Conservation (phyloP, 495 filamentous ascomycete species). For the Hypomontagnella monticulosa region DNA sequence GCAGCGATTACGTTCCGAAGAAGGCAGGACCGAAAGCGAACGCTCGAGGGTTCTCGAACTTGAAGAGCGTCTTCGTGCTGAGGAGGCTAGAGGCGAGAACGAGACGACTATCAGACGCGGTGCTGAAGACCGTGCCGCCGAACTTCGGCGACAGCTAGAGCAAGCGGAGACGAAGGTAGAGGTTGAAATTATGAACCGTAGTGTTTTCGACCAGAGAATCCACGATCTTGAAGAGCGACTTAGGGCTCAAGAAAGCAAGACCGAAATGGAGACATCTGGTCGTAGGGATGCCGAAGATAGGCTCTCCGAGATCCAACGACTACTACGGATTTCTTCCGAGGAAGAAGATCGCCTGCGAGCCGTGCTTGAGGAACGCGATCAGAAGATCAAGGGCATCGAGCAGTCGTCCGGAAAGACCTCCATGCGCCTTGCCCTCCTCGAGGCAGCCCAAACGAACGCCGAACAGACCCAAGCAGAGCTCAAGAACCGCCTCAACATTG, state of each 20-base stretch:
- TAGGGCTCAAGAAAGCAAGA: conserved; percentile 52
- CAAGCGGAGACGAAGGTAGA: conserved; percentile 61
- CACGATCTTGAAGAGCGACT: conserved; percentile 58
- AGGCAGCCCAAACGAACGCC: conserved; percentile 69
- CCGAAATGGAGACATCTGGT: conserved; percentile 67
- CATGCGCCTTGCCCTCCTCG: conserved; percentile 69
- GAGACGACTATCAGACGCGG: conserved; percentile 52
- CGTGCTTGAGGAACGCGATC: conserved; percentile 71
- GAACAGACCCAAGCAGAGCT: conserved; percentile 73
- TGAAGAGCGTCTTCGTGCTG: conserved; percentile 56
- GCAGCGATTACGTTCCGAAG: conserved; percentile 42
- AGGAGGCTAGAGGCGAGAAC: conserved; percentile 53
- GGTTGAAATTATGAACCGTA: conserved; percentile 63
- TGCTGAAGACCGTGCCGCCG: conserved; percentile 55
- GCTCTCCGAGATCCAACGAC: conserved; percentile 72
- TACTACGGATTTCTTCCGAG: conserved; percentile 71
- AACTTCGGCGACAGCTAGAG: conserved; percentile 56
- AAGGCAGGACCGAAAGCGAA: conserved; percentile 42
- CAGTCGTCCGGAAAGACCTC: conserved; percentile 58
- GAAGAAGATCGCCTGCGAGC: conserved; percentile 78
- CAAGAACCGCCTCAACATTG: conserved; percentile 58
- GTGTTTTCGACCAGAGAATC: conserved; percentile 56
- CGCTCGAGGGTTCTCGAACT: conserved; percentile 47
- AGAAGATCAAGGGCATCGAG: conserved; percentile 56
- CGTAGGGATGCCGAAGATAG: conserved; percentile 78